phyloP scores from a whole-genome alignment of 2,329 filamentous ascomycete genomes.

The Emergomyces africanus region DNA sequence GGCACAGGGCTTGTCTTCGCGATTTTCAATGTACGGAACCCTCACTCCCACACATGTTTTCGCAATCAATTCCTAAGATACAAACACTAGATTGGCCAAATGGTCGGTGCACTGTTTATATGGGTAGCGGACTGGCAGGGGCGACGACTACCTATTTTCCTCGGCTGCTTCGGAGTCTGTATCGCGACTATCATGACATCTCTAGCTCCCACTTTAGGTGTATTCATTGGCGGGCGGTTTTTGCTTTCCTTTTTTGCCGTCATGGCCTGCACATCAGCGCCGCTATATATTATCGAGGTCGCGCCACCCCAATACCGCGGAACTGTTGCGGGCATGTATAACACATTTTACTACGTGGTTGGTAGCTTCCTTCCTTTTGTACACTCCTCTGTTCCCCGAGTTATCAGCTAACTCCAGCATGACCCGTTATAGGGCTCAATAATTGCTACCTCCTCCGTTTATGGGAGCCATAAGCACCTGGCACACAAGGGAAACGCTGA shows the following conservation, averaged over 20 bases:
- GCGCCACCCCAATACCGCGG: slow-evolving; percentile 19
- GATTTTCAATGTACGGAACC: slow-evolving; percentile 23
- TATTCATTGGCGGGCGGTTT: slow-evolving; percentile 19
- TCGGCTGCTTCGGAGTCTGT: slow-evolving; percentile 24
- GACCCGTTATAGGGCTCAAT: slow-evolving; percentile 5
- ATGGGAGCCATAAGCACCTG: slow-evolving; percentile 5
- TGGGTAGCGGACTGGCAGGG: slow-evolving; percentile 36
- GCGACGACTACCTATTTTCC: slow-evolving; percentile 31
- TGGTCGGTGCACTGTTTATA: slow-evolving; percentile 31
- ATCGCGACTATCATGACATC: slow-evolving; percentile 16
- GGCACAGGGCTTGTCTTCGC: slow-evolving; percentile 34
- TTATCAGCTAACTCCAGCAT: neutral
- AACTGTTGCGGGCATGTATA: slow-evolving; percentile 20
- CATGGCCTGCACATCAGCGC: slow-evolving; percentile 19
- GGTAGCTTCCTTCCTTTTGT: neutral
- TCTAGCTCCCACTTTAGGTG: slow-evolving; percentile 12
- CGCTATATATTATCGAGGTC: slow-evolving; percentile 19
- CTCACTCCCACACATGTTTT: neutral
- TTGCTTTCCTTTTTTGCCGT: slow-evolving; percentile 27
- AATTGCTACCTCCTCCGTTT: slow-evolving; percentile 8
- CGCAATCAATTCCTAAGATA: no score
- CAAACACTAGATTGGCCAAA: slow-evolving; percentile 25
- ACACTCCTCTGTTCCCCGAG: neutral
- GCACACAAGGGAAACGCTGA: slow-evolving; percentile 3
- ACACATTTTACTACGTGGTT: slow-evolving; percentile 11